phyloP scores from a whole-genome alignment of 1,284 basidiomycete genomes.

The Trichosporon sp. region DNA sequence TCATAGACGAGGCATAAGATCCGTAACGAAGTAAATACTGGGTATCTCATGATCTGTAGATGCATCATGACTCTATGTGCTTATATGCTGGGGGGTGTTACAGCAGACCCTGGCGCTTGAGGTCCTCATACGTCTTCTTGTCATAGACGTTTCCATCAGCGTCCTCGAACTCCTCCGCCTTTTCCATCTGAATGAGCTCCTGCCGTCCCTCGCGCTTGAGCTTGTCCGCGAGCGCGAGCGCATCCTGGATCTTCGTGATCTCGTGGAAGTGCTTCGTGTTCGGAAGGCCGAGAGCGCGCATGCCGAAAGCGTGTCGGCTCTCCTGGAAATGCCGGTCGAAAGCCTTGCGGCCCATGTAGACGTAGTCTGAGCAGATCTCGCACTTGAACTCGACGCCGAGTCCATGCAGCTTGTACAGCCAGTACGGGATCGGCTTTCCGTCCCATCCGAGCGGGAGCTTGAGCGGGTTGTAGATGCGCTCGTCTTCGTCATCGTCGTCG shows the following conservation, averaged over 20 bases:
- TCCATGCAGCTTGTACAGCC: conserved; percentile 97
- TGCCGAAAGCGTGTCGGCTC: conserved; percentile 93
- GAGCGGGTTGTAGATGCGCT: conserved; percentile 93
- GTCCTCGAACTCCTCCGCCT: conserved; percentile 94
- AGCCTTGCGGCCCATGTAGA: conserved; percentile 72
- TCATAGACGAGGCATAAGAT: too few relatives aligned
- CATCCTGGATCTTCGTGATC: conserved; percentile 95
- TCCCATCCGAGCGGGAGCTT: conserved; percentile 98
- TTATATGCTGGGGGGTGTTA: conserved; percentile 18
- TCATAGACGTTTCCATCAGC: conserved; percentile 81
- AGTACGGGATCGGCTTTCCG: conserved; percentile 96
- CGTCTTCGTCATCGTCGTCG: conserved; percentile 82
- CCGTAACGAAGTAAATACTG: background rate
- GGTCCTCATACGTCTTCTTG: conserved; percentile 46
- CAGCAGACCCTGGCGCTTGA: conserved; percentile 47
- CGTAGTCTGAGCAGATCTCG: conserved; percentile 94
- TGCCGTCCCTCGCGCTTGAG: conserved; percentile 87
- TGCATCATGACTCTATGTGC: background rate
- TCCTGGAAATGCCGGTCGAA: conserved; percentile 58
- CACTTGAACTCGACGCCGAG: conserved; percentile 95
- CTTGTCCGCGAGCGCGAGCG: conserved; percentile 86
- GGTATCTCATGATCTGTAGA: background rate
- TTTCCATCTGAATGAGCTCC: conserved; percentile 84
- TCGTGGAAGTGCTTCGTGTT: conserved; percentile 99
- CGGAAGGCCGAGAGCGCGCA: conserved; percentile 93